phyloP scores from a whole-genome alignment of 208 protist genomes.

The Novymonas esmeraldas region DNA sequence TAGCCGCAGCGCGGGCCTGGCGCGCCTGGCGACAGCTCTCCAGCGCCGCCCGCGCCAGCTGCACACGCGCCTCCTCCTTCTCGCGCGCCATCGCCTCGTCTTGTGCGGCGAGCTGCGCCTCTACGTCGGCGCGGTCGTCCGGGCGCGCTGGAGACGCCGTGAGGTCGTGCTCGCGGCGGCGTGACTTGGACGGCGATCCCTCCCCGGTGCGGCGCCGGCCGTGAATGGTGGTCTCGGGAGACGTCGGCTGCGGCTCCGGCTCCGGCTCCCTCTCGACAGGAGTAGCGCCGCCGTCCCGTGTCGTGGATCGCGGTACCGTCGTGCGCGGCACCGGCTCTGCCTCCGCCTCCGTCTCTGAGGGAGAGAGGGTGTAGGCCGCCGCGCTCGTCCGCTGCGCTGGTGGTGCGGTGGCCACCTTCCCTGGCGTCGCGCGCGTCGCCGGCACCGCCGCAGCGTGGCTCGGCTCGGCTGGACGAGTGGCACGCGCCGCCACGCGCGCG shows the following conservation, averaged over 20 bases:
- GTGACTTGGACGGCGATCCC: constrained; percentile 35
- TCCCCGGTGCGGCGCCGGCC: constrained; percentile 7
- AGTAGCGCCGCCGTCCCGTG: not conserved
- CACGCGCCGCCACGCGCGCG: constrained; percentile 28
- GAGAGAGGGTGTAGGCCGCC: no score
- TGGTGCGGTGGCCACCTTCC: not conserved
- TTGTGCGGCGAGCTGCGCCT: constrained; percentile 16
- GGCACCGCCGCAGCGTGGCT: not conserved
- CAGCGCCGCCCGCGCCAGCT: constrained; percentile 15
- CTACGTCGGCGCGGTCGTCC: constrained; percentile 4
- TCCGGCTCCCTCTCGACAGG: not conserved
- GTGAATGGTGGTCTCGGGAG: constrained; percentile 19
- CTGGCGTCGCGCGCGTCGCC: constrained; percentile 3
- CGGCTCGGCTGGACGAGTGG: not conserved
- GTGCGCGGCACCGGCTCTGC: constrained; percentile 12
- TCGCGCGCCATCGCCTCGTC: constrained; percentile 14
- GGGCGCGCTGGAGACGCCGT: constrained; percentile 21
- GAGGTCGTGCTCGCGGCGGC: constrained; percentile 29
- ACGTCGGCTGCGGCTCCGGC: not conserved
- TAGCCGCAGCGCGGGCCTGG: constrained; percentile 1
- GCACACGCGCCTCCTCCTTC: constrained; percentile 20
- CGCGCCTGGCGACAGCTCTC: constrained; percentile 18
- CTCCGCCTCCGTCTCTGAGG: constrained; percentile 2
- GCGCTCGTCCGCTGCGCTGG: not conserved
- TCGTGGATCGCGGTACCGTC: constrained; percentile 5